Evolutionary conservation across 176 grass and related monocot species (phyloP).

Genomic region (Typha latifolia): DNA sequence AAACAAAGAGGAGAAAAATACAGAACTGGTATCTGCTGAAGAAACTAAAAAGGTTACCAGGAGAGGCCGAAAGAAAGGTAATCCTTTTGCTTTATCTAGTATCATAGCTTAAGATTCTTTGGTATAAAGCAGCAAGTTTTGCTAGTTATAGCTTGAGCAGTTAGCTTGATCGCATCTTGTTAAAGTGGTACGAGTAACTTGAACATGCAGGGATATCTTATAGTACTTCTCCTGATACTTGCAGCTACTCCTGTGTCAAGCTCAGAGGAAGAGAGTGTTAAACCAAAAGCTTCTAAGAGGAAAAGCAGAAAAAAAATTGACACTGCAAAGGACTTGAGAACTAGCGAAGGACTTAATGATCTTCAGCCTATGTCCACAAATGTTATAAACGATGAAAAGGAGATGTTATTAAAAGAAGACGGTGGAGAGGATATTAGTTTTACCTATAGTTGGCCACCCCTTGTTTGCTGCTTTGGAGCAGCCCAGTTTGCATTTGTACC

Average conservation of each 20-base stretch:
- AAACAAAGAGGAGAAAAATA: slow-evolving; percentile 16
- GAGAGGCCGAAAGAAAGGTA: slow-evolving; percentile 57
- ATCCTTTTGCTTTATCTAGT: background rate
- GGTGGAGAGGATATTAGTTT: slow-evolving; percentile 33
- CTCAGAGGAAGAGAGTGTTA: slow-evolving; percentile 28
- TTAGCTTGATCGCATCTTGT: background rate
- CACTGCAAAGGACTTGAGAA: background rate
- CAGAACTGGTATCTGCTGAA: slow-evolving; percentile 25
- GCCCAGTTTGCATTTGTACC: slow-evolving; percentile 72
- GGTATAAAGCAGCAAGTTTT: background rate
- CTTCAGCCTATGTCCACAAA: slow-evolving; percentile 8
- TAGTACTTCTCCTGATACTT: slow-evolving; percentile 7
- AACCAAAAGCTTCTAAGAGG: slow-evolving; percentile 41
- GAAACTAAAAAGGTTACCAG: slow-evolving; percentile 34
- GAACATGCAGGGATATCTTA: background rate
- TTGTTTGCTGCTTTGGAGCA: slow-evolving; percentile 80
- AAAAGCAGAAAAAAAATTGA: slow-evolving; percentile 39
- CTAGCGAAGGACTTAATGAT: background rate
- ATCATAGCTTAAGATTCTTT: too few relatives aligned
- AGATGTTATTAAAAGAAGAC: slow-evolving; percentile 28
- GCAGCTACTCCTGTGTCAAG: slow-evolving; percentile 24
- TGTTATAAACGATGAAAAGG: slow-evolving; percentile 31
- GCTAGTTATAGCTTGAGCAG: background rate
- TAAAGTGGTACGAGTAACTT: background rate
- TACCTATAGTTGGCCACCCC: slow-evolving; percentile 25